These are phyloP conservation scores for Dothidotthia symphoricarpi DNA, from an alignment of 2,329 filamentous ascomycete species.

Conservation along the genomic window DNA sequence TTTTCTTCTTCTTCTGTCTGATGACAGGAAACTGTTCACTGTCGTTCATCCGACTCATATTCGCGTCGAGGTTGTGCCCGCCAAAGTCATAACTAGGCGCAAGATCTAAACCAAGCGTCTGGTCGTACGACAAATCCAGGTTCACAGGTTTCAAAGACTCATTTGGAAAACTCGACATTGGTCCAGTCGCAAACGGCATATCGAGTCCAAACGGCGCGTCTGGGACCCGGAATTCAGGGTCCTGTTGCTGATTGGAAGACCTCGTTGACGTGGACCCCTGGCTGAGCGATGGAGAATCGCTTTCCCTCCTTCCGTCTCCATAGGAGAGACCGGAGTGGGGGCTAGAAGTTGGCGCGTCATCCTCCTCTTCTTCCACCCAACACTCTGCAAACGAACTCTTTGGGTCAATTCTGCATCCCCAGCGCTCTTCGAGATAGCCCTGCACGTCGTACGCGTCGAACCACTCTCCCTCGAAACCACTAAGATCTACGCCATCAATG, in stretches of 20 bases:
- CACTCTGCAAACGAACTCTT: conserved; percentile 59
- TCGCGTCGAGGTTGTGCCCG: conserved; percentile 8
- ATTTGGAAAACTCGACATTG: conserved; percentile 2
- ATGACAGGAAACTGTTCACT: conserved; percentile 16
- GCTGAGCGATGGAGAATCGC: conserved; percentile 3
- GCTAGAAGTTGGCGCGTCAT: conserved; percentile 2
- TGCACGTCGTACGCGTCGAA: conserved; percentile 77
- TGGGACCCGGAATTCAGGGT: neutral
- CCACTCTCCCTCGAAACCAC: conserved; percentile 71
- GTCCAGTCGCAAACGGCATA: conserved; percentile 14
- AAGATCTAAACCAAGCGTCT: conserved; percentile 37
- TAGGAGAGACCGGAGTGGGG: conserved; percentile 1
- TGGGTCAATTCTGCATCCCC: conserved; percentile 62
- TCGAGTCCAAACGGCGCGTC: conserved; percentile 25
- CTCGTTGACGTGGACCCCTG: neutral
- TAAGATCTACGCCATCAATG: conserved; percentile 49
- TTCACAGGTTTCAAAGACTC: conserved; percentile 13
- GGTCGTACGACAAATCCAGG: conserved; percentile 28
- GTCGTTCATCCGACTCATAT: conserved; percentile 21
- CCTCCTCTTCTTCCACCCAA: conserved; percentile 34
- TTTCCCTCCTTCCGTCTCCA: neutral
- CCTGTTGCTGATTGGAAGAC: conserved; percentile 1
- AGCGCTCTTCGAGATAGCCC: conserved; percentile 62
- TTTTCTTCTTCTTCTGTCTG: conserved; percentile 34
- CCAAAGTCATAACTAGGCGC: conserved; percentile 27